These are phyloP conservation scores for Venturia effusa DNA, from an alignment of 2,329 filamentous ascomycete genomes.

Conservation along the genomic window DNA sequence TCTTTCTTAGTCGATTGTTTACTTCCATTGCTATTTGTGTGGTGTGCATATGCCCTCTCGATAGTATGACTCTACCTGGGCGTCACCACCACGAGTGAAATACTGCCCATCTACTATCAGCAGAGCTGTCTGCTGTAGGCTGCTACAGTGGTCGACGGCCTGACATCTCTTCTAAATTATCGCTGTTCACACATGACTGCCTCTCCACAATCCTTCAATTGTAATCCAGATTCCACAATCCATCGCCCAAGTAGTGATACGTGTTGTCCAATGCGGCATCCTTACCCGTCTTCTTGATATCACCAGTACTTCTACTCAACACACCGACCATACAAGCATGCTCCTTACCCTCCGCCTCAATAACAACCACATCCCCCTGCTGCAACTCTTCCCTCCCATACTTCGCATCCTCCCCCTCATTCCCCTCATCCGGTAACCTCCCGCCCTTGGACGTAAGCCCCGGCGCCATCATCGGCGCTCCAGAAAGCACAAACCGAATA, in stretches of 20 bases:
- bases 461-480: constrained; percentile 92
- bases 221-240: constrained; percentile 67
- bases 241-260: constrained; percentile 79
- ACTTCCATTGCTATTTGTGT: neutral
- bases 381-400: constrained; percentile 57
- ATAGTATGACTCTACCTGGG: neutral
- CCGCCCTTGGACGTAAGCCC: constrained; percentile 80
- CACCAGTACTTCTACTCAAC: constrained; percentile 73
- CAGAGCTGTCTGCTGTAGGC: neutral
- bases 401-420: constrained; percentile 29
- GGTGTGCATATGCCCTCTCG: neutral
- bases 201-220: constrained; percentile 30
- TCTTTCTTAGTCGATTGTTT: neutral
- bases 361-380: constrained; percentile 74
- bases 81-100: neutral
- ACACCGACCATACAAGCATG: constrained; percentile 82
- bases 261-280: constrained; percentile 88
- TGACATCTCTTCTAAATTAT: neutral
- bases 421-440: constrained; percentile 51
- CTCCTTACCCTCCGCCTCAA: constrained; percentile 88
- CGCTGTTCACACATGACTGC: neutral
- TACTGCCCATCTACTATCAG: neutral
- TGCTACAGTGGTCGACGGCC: too few species aligned
- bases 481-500: constrained; percentile 89
- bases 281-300: constrained; percentile 91